Conservation (phyloP, 2,329 filamentous ascomycete species). For the Colletotrichum salicis region DNA sequence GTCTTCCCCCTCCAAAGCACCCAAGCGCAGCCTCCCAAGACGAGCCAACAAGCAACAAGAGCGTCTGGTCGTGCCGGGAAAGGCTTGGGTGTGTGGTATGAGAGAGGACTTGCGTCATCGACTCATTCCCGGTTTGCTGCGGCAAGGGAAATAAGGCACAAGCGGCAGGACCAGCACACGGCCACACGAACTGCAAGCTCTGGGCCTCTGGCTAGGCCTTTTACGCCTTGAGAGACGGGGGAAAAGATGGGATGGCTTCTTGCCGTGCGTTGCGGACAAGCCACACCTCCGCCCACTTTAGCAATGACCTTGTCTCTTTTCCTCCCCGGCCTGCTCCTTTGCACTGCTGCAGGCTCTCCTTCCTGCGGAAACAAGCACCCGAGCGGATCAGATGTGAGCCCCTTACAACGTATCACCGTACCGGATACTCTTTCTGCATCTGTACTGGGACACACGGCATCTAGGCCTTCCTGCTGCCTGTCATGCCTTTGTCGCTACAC, state of each 20-base stretch:
- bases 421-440: no score
- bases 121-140: conserved; percentile 36
- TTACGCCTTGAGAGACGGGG: conserved; percentile 6
- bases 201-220: conserved; percentile 1
- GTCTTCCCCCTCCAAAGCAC: conserved; percentile 15
- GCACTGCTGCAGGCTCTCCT: not conserved
- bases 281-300: conserved; percentile 25
- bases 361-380: not conserved
- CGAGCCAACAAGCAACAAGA: conserved; percentile 2
- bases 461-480: conserved; percentile 15
- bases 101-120: conserved; percentile 35
- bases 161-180: not conserved
- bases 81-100: conserved; percentile 29
- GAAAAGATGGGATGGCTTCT: conserved; percentile 13
- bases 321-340: not conserved
- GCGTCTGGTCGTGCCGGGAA: conserved; percentile 12
- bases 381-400: conserved; percentile 3
- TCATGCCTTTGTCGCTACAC: not conserved
- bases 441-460: not conserved
- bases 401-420: conserved; percentile 10
- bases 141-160: conserved; percentile 30
- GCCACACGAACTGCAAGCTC: not conserved
- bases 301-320: conserved; percentile 16
- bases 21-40: conserved; percentile 28
- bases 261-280: conserved; percentile 32